Base-by-base conservation (phyloP, 2,329 filamentous ascomycete species). In the Aureobasidium sp. region DNA sequence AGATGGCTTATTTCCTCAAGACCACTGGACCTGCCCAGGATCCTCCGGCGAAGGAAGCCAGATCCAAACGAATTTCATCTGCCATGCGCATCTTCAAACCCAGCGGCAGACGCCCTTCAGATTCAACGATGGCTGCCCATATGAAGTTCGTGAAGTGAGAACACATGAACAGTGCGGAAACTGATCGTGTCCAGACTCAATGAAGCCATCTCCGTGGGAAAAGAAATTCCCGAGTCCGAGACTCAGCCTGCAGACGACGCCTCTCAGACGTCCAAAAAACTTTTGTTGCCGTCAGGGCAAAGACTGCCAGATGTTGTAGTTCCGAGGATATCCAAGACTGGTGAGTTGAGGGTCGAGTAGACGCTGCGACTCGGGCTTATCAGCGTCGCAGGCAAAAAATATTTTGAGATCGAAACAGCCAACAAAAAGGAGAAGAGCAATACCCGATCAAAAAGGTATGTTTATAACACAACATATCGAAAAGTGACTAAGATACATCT, bases 1-100 rank as follows among this genome's bases (percentile, higher is more conserved):
- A 76, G 42, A 66, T 77, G 60, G 72, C 73, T 15, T 72, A 69
- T 51, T 77, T 76, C 59, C 64, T 77, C 53, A 69, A 69, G 62
- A 73, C 72, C 7, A 76, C 74, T 5, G 74, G 71, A 22, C 75
- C 75, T 1, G 65, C 64, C 47, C 63, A 67, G 59, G 67, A 71
- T 3, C 68, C 68, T 62, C 57, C 51, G n/a, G 29, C 42, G 17
- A 63, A 57, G 27, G 12, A 15, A 25, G 22, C 22, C 31, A 62
- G 20, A n/a, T 66, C 68, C 15, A 64, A 63, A 34, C 64, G 69
- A 44, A 65, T 66, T 6, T 66, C 67, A 15, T 69, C 68, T 25
- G 67, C 72, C 27, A 65, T 74, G 59, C 68, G 69, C 44, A 70
- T 74, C 61, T 66, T 73, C 49, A 70, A 66, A 61, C 59, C 49